Conservation (phyloP, 805 yeast genomes). For the Starmera caribaea region DNA sequence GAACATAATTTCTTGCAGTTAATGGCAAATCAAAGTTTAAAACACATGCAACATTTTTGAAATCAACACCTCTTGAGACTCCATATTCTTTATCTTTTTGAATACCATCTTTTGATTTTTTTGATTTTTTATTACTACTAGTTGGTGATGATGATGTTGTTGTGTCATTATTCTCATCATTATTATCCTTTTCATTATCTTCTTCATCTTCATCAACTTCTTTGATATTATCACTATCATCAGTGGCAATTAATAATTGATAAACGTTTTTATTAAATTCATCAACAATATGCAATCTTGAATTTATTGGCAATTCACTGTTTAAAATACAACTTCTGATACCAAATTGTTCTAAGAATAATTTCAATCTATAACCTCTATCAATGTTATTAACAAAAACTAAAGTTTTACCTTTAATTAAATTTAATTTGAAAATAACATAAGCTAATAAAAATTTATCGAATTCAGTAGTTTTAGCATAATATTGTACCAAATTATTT, state of each 20-base stretch:
- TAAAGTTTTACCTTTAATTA: conserved; percentile 85
- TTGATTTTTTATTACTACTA: conserved; percentile 10
- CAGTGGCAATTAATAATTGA: conserved; percentile 86
- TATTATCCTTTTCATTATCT: conserved; percentile 10
- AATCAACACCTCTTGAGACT: conserved; percentile 95
- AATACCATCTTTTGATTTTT: conserved; percentile 17
- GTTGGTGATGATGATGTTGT: conserved; percentile 9
- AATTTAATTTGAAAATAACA: conserved; percentile 79
- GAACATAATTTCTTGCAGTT: conserved; percentile 81
- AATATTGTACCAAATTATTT: conserved; percentile 69
- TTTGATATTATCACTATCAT: conserved; percentile 59
- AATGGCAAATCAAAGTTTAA: conserved; percentile 90
- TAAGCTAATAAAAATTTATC: conserved; percentile 88
- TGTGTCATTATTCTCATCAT: conserved; percentile 11
- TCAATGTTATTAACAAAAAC: conserved; percentile 91
- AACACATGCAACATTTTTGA: conserved; percentile 93
- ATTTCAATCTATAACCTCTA: conserved; percentile 85
- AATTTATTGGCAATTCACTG: conserved; percentile 86
- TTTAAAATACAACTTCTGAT: conserved; percentile 80
- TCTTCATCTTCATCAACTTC: conserved; percentile 38
- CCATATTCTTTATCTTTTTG: conserved; percentile 73
- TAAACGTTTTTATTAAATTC: conserved; percentile 89
- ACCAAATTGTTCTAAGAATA: conserved; percentile 93
- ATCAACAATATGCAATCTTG: conserved; percentile 90
- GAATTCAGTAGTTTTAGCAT: conserved; percentile 76